Percentiles rank a stretch among this genome's conserved stretches.
These are phyloP conservation scores for Paramyrothecium sp. DNA, from an alignment of 2,329 filamentous ascomycete species.

Conservation along the genomic window DNA sequence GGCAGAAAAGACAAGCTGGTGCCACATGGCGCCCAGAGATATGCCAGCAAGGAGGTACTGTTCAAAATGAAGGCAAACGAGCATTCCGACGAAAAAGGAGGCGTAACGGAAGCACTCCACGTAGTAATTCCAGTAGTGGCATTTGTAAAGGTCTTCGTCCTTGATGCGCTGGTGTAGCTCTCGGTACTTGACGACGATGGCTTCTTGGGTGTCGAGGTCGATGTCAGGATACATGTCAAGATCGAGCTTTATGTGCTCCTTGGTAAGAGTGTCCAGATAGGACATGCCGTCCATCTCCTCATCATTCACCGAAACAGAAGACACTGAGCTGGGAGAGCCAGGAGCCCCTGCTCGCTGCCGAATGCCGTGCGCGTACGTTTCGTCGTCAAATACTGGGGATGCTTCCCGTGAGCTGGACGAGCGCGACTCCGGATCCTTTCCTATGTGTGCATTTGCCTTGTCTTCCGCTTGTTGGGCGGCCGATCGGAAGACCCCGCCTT, in stretches of 20 bases:
- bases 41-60: slow-evolving; percentile 71
- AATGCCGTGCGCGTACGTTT: slow-evolving; percentile 12
- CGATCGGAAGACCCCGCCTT: slow-evolving; percentile 75
- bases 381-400: slow-evolving; percentile 48
- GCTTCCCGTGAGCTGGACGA: slow-evolving; percentile 51
- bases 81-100: slow-evolving; percentile 57
- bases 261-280: slow-evolving; percentile 71
- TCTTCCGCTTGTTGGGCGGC: slow-evolving; percentile 34
- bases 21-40: slow-evolving; percentile 84
- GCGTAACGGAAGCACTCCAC: slow-evolving; percentile 73
- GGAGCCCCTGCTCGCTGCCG: slow-evolving; percentile 24
- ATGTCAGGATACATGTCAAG: slow-evolving; percentile 77
- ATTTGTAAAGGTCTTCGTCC: slow-evolving; percentile 76
- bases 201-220: slow-evolving; percentile 70
- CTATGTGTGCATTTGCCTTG: slow-evolving; percentile 12
- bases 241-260: slow-evolving; percentile 73
- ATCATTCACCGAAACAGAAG: slow-evolving; percentile 56
- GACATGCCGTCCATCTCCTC: slow-evolving; percentile 54
- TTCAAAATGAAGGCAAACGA: slow-evolving; percentile 58
- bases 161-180: slow-evolving; percentile 69
- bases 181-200: slow-evolving; percentile 81
- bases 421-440: slow-evolving; percentile 34
- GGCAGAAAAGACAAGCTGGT: slow-evolving; percentile 89
- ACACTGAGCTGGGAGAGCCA: slow-evolving; percentile 45
- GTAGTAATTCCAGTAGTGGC: slow-evolving; percentile 78